Evolutionary conservation across 2,329 filamentous ascomycete species (phyloP), one percentile per base, ranked within the genome.

Genomic region (Talaromyces sp.): DNA sequence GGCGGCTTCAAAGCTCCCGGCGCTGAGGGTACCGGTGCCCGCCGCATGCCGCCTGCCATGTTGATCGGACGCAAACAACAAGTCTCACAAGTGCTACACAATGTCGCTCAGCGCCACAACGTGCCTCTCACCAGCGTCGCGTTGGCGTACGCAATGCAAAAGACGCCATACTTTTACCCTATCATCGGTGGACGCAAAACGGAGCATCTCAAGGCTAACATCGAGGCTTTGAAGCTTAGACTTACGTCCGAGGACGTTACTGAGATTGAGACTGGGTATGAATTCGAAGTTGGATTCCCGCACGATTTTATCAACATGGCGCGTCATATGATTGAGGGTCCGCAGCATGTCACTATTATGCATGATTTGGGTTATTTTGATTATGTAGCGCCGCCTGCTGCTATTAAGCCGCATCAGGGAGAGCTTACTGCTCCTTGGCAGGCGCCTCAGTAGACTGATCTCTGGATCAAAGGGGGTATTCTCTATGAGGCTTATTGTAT

Each of bases 181-280:
- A 81, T 87, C 56, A 71, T 86, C 11, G 85, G 84, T 2, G 82
- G 82, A 0, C 75, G 83, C 13, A 86, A 82, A 69, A 70, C 83
- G 33, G 82, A 84, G 68, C 83, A 87, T 63, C 70, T 86, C 10
- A 71, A 79, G 63, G 78, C 80, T 16, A 88, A 87, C 70, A 85
- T 89, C 65, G 78, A 83, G 70, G 85, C 84, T 0, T 70, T 89
- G 63, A 78, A 72, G 4, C 72, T 88, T 39, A 70, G 75, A 22
- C 75, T 89, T 63, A 82, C 80, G 0, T 77, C 82, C 2, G 80
- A 84, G 16, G 84, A 89, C 66, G 77, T 88, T 14, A 73, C 78
- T 45, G 80, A 83, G 66, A 84, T 89, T 65, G 86, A 89, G 67
- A 73, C 72, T 2, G 81, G 83, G 13, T 76, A 77, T 56, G 72